Evolutionary conservation across 805 yeast genomes (phyloP).

Genomic region (Maudiozyma serrabonitensis): DNA sequence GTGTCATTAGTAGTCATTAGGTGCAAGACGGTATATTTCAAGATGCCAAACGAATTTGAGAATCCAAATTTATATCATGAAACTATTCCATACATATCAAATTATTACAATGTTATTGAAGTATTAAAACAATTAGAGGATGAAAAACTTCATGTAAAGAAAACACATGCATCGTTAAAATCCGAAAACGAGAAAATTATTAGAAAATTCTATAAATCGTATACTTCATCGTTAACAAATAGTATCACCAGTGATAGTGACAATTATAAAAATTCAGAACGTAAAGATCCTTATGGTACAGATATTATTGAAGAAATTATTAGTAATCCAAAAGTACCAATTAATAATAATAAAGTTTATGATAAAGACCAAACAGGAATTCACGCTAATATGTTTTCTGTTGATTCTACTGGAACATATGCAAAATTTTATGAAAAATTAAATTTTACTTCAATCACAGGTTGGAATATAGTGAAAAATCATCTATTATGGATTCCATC

Average conservation of each 20-base stretch:
- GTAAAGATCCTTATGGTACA: neutral
- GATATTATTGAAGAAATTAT: neutral
- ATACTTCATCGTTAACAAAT: constrained; percentile 5
- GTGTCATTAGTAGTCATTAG: too few species aligned
- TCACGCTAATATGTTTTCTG: constrained; percentile 1
- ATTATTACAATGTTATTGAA: constrained; percentile 8
- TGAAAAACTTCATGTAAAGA: neutral
- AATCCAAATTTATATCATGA: neutral
- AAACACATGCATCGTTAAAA: neutral
- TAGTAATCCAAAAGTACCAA: constrained; percentile 1
- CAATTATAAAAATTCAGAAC: constrained; percentile 4
- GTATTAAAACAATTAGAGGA: neutral
- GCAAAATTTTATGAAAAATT: constrained; percentile 15
- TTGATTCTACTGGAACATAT: constrained; percentile 9
- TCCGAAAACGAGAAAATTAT: constrained; percentile 9
- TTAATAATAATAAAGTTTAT: neutral
- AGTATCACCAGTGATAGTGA: constrained; percentile 10
- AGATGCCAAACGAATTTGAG: too few species aligned
- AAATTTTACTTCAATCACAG: constrained; percentile 9
- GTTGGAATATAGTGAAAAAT: constrained; percentile 9
- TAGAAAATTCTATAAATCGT: constrained; percentile 11
- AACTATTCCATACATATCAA: constrained; percentile 10
- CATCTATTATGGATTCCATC: constrained; percentile 24
- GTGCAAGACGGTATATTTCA: too few species aligned
- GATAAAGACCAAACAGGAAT: neutral